phyloP scores from a whole-genome alignment of 805 yeast genomes.

The Yamadazyma takamatsuzukensis region DNA sequence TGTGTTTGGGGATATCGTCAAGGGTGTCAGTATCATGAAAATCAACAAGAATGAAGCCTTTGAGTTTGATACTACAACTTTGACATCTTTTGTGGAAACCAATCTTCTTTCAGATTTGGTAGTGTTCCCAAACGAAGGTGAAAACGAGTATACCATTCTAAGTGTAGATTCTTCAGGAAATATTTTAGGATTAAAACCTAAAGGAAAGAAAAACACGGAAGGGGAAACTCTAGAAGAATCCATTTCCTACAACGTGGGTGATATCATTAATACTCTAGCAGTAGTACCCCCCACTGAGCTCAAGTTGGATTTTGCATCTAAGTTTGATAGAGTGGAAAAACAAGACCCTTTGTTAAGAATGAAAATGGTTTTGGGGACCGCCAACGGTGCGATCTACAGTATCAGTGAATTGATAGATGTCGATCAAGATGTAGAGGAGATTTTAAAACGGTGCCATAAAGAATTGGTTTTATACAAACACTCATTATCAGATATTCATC shows the following conservation, averaged over 20 bases:
- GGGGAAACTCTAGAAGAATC: constrained; percentile 6
- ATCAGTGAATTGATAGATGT: constrained; percentile 10
- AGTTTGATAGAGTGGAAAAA: constrained; percentile 5
- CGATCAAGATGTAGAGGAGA: constrained; percentile 12
- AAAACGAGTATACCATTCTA: constrained; percentile 6
- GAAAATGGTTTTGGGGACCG: constrained; percentile 23
- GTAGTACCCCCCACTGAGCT: constrained; percentile 1
- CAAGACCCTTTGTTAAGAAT: constrained; percentile 1
- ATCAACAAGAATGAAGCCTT: neutral
- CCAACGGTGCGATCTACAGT: constrained; percentile 23
- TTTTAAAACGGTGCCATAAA: constrained; percentile 13
- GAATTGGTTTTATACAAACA: constrained; percentile 10
- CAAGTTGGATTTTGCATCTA: constrained; percentile 5
- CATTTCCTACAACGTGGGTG: constrained; percentile 22
- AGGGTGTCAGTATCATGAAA: constrained; percentile 10
- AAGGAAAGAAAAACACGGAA: neutral
- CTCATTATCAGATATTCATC: constrained; percentile 7
- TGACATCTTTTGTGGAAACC: constrained; percentile 2
- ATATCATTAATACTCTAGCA: constrained; percentile 24
- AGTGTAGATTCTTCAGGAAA: constrained; percentile 31
- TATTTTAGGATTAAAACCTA: constrained; percentile 10
- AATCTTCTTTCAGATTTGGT: too few species aligned
- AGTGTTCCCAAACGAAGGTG: neutral
- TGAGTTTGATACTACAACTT: neutral
- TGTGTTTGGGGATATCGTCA: constrained; percentile 16